Conservation (phyloP, 129 eudicot genomes). For the Helianthus annuus region DNA sequence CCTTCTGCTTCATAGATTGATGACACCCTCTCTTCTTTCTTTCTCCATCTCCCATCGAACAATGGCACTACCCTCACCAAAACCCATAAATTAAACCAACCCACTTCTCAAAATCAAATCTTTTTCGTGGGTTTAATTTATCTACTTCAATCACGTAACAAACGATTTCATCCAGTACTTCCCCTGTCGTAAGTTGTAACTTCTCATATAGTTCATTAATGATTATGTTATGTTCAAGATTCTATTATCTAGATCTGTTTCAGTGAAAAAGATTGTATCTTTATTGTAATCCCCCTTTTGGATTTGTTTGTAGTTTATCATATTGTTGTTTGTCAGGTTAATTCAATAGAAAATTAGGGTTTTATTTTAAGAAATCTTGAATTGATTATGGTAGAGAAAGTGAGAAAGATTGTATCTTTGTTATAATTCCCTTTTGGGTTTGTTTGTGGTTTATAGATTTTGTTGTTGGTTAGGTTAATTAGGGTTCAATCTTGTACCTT, state of each 20-base stretch:
- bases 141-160: conserved; percentile 9
- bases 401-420: neutral
- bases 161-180: conserved; percentile 25
- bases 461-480: no score
- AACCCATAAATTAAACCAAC: conserved; percentile 17
- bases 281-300: conserved; percentile 5
- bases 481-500: no score
- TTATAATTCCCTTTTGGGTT: no score
- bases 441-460: no score
- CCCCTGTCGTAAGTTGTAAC: conserved; percentile 8
- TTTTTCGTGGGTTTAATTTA: conserved; percentile 17
- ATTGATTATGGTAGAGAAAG: conserved; percentile 56
- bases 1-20: conserved; percentile 29
- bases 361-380: conserved; percentile 20
- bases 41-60: conserved; percentile 20
- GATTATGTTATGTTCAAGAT: conserved; percentile 17
- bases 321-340: conserved; percentile 26
- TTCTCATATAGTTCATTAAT: conserved; percentile 5
- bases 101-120: conserved; percentile 39
- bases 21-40: conserved; percentile 3
- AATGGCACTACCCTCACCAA: conserved; percentile 21
- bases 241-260: conserved; percentile 24
- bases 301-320: conserved; percentile 26
- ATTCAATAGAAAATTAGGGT: neutral
- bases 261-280: conserved; percentile 14